Conservation (phyloP, 306 rosid species). For the Fragaria vesca region DNA sequence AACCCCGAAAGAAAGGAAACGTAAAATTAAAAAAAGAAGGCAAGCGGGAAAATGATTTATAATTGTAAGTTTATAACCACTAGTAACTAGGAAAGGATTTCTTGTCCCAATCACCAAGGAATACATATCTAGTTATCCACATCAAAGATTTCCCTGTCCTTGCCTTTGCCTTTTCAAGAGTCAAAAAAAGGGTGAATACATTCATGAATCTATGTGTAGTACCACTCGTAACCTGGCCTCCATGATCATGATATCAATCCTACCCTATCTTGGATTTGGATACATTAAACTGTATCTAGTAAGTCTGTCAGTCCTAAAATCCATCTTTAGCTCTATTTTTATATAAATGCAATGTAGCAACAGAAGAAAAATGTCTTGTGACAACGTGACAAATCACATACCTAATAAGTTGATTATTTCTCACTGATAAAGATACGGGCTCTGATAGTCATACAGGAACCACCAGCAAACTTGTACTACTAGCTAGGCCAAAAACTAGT, state of each 20-base stretch:
- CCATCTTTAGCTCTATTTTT: not conserved
- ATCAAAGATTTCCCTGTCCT: not conserved
- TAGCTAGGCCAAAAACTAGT: not conserved
- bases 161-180: not conserved
- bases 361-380: not conserved
- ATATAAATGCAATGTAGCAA: not conserved
- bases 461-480: not conserved
- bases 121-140: not conserved
- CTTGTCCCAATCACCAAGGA: not conserved
- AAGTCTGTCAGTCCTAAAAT: not conserved
- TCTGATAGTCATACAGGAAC: not conserved
- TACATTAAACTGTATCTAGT: not conserved
- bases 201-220: not conserved
- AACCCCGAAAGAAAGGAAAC: not conserved
- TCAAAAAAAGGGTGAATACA: not conserved
- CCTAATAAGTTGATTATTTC: not conserved
- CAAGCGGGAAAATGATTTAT: not conserved
- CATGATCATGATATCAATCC: not conserved
- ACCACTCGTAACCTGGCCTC: not conserved
- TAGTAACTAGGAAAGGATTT: not conserved
- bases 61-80: not conserved
- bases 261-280: not conserved
- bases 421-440: not conserved
- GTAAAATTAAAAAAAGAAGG: not conserved
- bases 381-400: not conserved